phyloP scores from a whole-genome alignment of 2,329 filamentous ascomycete species.

The Graphiopsis chlorocephala region DNA sequence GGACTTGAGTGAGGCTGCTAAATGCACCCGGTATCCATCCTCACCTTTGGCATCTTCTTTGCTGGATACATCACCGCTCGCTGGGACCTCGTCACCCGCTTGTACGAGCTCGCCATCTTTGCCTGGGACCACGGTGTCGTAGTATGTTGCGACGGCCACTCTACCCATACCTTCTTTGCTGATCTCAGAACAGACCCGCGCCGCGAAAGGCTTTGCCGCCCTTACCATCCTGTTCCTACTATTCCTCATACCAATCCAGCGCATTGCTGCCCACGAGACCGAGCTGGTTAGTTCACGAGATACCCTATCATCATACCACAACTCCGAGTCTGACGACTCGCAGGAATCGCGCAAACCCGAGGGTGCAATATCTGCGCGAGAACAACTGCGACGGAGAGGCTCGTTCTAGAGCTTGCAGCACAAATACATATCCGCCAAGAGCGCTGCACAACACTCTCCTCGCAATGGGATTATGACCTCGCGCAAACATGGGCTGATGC shows the following conservation, averaged over 20 bases:
- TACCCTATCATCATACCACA: not conserved
- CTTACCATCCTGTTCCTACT: constrained; percentile 82
- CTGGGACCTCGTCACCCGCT: constrained; percentile 94
- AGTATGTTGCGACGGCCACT: constrained; percentile 49
- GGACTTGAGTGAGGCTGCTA: constrained; percentile 12
- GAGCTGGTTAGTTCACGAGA: constrained; percentile 62
- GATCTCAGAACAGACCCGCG: constrained; percentile 62
- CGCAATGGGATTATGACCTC: constrained; percentile 62
- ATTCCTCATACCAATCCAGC: constrained; percentile 78
- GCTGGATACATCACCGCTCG: constrained; percentile 98
- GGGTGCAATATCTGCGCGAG: constrained; percentile 85
- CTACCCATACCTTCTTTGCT: not conserved
- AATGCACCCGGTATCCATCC: constrained; percentile 97
- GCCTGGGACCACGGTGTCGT: constrained; percentile 99
- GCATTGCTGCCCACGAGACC: constrained; percentile 77
- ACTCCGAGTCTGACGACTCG: constrained; percentile 24
- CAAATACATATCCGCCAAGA: not conserved
- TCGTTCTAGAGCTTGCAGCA: constrained; percentile 68
- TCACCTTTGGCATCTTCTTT: constrained; percentile 97
- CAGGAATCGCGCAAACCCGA: constrained; percentile 79
- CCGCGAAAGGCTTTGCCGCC: constrained; percentile 78
- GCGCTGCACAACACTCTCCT: not conserved
- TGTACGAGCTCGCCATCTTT: constrained; percentile 96
- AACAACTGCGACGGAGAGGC: constrained; percentile 89
- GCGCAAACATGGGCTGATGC: constrained; percentile 78